Base-by-base conservation (phyloP, 2,329 filamentous ascomycete species). In the Fusarium sp. region DNA sequence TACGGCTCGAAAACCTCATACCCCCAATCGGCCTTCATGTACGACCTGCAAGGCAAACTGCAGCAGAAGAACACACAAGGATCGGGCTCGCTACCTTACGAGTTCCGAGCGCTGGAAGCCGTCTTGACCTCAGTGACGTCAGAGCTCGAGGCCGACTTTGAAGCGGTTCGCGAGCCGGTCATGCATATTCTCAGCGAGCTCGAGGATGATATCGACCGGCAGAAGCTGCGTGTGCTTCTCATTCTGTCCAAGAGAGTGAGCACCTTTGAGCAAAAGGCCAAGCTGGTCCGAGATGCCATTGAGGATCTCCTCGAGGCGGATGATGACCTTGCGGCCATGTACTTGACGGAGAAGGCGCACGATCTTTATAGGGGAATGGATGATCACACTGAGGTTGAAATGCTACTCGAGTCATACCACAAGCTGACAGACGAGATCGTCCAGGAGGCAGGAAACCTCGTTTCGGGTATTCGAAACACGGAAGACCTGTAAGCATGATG, bases 351-450 rank as follows among this genome's bases (percentile, higher is more conserved):
- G 83, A 96, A 98, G 81, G 89, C 90, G 4, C 90, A 91, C 63
- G 94, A 95, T 71, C 87, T 93, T 20, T 86, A 89, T 50, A 89
- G 95, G 64, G 91, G 91, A 63, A 92, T 95, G 71, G 91, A 97
- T 76, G 95, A 98, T 78, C 96, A 98, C 80, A 97, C 96, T 30
- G 97, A 99, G 83, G 94, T 99, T 7, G 97, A 99, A 85, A 95
- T 99, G 92, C 88, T 99, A 58, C 87, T 99, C 6, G 97, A 99
- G 82, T 98, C 95, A 4, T 99, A 99, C 82, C 95, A 98, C 83
- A 98, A 98, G 83, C 93, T 99, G 48, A 96, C 95, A 76, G 97
- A 99, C 81, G 97, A 99, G 86, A 98, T 98, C 78, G 96, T 98
- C 10, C 96, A 99, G 83, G 94, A 97, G 72, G 95, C 95, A 18